Evolutionary conservation across 2,329 filamentous ascomycete genomes (phyloP), one percentile per base, ranked within the genome.

Genomic region (Aureobasidium namibiae): DNA sequence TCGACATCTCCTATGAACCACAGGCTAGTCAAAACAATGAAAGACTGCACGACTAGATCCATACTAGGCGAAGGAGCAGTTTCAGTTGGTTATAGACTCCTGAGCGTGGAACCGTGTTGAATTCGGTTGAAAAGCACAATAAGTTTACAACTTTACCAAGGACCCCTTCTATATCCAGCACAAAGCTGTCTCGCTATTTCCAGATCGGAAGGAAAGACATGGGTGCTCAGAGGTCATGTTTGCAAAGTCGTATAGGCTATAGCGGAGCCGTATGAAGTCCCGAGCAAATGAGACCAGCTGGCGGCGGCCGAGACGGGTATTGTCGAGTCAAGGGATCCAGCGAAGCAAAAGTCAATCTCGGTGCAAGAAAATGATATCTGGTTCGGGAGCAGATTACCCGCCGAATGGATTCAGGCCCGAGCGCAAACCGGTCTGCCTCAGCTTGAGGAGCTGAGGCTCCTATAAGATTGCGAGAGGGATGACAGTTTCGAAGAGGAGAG

Each of bases 381-480:
- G 52, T 36, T 56, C 52, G 52, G 52, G 11, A 44, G 52, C 14
- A 56, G 39, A 56, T 56, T 56, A 56, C 29, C 52, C 52, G 52
- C 29, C 26, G 29, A 45, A 45, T 57, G 42, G 33, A 14, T n/a
- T 4, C 4, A 34, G 54, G 54, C 42, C 54, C 54, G 33, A 57
- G 54, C 54, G 29, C 16, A n/a, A 23, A 5, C 21, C 23, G 41
- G 53, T 29, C 31, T 57, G 54, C 54, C 31, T 57, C 54, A 57
- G 54, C 42, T 57, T 46, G 33, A 57, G 34, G 23, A 31, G 34
- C 24, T 23, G 54, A 33, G 41, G 42, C 41, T 57, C 14, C 23
- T 48, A 46, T 42, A 45, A 44, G 39, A 56, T 44, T 41, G 26
- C n/a, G n/a, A 26, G 23, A 53, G 16, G 52, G 54, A 36, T 13